Conservation (phyloP, 2,329 filamentous ascomycete species). For the Aureobasidium sp. region DNA sequence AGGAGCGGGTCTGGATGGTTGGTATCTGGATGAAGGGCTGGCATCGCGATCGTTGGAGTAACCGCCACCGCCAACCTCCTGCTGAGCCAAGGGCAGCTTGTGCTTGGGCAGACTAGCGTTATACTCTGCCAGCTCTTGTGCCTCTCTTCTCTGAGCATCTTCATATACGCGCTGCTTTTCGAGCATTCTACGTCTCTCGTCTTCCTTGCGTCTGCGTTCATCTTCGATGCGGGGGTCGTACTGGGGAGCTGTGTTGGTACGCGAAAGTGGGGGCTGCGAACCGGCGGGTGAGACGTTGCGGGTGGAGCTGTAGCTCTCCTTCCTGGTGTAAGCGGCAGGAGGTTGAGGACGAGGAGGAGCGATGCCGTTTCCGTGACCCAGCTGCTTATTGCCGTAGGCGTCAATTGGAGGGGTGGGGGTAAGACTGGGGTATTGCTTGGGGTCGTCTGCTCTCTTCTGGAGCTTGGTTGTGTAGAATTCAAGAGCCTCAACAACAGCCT, state of each 20-base stretch:
- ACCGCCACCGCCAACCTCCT: constrained; percentile 64
- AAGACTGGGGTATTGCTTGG: constrained; percentile 57
- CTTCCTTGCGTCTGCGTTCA: constrained; percentile 30
- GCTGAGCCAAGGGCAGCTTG: constrained; percentile 72
- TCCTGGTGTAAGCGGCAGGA: constrained; percentile 31
- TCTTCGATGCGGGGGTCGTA: constrained; percentile 27
- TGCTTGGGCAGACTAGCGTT: constrained; percentile 82
- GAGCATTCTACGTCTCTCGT: constrained; percentile 31
- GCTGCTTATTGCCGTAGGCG: constrained; percentile 37
- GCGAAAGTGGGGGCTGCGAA: constrained; percentile 9
- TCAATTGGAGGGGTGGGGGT: constrained; percentile 57
- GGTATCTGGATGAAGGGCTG: constrained; percentile 61
- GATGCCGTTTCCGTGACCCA: constrained; percentile 39
- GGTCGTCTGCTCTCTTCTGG: constrained; percentile 65
- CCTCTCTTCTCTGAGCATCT: constrained; percentile 48
- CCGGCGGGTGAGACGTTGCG: constrained; percentile 11
- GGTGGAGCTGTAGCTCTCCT: constrained; percentile 33
- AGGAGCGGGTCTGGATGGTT: constrained; percentile 75
- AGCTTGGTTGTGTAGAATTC: constrained; percentile 77
- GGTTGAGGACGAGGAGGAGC: constrained; percentile 40
- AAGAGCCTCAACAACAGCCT: constrained; percentile 59
- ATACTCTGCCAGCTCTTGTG: constrained; percentile 65
- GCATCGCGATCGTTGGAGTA: constrained; percentile 41
- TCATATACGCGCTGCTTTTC: constrained; percentile 30
- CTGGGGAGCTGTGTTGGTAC: constrained; percentile 24